Conservation (phyloP, 805 yeast species). For the Hanseniaspora lachancei region DNA sequence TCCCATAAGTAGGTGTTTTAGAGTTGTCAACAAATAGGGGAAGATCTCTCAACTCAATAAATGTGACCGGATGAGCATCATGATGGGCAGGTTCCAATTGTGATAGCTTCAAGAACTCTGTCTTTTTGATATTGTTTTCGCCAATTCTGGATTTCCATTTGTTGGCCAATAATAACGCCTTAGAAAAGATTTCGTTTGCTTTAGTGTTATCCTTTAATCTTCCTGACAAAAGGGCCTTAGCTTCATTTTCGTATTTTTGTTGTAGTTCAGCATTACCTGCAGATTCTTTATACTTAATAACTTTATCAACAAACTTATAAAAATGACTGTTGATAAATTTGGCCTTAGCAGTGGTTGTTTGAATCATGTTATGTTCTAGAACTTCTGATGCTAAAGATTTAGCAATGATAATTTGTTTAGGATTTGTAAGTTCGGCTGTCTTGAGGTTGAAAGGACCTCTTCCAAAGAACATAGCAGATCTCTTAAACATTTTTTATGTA, state of each 20-base stretch:
- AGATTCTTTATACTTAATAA: slow-evolving; percentile 43
- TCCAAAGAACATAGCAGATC: slow-evolving; percentile 7
- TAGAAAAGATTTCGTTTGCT: slow-evolving; percentile 47
- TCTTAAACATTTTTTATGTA: slow-evolving; percentile 3
- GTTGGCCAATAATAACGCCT: slow-evolving; percentile 44
- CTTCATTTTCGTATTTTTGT: slow-evolving; percentile 16
- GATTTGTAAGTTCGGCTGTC: not conserved
- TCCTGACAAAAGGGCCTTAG: slow-evolving; percentile 34
- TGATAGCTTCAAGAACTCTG: slow-evolving; percentile 79
- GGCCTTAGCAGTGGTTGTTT: slow-evolving; percentile 65
- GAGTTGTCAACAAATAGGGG: slow-evolving; percentile 16
- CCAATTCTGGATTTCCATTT: slow-evolving; percentile 28
- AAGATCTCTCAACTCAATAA: slow-evolving; percentile 74
- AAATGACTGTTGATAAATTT: slow-evolving; percentile 40
- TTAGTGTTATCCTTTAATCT: slow-evolving; percentile 29
- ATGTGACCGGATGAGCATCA: slow-evolving; percentile 82
- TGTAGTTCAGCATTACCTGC: slow-evolving; percentile 12
- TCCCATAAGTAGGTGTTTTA: slow-evolving; percentile 20
- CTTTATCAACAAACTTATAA: slow-evolving; percentile 41
- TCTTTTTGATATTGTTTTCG: not conserved
- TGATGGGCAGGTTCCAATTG: slow-evolving; percentile 75
- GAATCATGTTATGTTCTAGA: slow-evolving; percentile 55
- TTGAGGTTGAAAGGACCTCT: slow-evolving; percentile 8
- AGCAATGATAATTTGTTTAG: slow-evolving; percentile 7
- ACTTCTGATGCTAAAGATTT: slow-evolving; percentile 28